phyloP scores from a whole-genome alignment of 768 basidiomycete species.

The Macrolepiota dolichaula region DNA sequence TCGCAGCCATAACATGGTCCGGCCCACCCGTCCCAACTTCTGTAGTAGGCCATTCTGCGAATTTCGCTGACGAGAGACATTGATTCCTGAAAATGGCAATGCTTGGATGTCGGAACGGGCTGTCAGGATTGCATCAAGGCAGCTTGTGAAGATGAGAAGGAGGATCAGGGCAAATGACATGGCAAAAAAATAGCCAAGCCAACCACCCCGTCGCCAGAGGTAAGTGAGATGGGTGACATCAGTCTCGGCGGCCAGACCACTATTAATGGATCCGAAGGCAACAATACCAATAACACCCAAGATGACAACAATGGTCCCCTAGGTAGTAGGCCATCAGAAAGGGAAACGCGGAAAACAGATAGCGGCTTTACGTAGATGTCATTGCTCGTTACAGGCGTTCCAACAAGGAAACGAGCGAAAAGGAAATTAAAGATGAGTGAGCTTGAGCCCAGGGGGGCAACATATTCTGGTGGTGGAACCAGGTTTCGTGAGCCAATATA shows the following conservation, averaged over 20 bases:
- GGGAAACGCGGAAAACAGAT: background rate
- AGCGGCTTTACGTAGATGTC: slow-evolving; percentile 69
- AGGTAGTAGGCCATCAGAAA: background rate
- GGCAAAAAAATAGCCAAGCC: slow-evolving; percentile 88
- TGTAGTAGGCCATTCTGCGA: slow-evolving; percentile 10
- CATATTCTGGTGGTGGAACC: slow-evolving; percentile 65
- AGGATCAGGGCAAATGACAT: slow-evolving; percentile 67
- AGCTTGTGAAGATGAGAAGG: slow-evolving; percentile 63
- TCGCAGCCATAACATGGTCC: slow-evolving; percentile 23
- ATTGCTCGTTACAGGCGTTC: slow-evolving; percentile 77
- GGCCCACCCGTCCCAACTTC: slow-evolving; percentile 19
- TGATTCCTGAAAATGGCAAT: slow-evolving; percentile 41
- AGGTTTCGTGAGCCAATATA: background rate
- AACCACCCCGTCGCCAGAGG: slow-evolving; percentile 83
- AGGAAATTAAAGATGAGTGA: slow-evolving; percentile 96
- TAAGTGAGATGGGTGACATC: slow-evolving; percentile 72
- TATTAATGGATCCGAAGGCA: slow-evolving; percentile 81
- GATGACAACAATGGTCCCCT: slow-evolving; percentile 84
- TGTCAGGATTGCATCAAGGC: slow-evolving; percentile 71
- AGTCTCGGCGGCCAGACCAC: slow-evolving; percentile 71
- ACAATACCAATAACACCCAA: slow-evolving; percentile 86
- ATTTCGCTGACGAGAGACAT: slow-evolving; percentile 13
- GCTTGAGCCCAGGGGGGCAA: slow-evolving; percentile 91
- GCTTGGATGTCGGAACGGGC: slow-evolving; percentile 69
- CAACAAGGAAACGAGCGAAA: slow-evolving; percentile 86